These are phyloP conservation scores for Alternaria novae-zelandiae DNA, from an alignment of 2,329 filamentous ascomycete genomes.

Conservation along the genomic window DNA sequence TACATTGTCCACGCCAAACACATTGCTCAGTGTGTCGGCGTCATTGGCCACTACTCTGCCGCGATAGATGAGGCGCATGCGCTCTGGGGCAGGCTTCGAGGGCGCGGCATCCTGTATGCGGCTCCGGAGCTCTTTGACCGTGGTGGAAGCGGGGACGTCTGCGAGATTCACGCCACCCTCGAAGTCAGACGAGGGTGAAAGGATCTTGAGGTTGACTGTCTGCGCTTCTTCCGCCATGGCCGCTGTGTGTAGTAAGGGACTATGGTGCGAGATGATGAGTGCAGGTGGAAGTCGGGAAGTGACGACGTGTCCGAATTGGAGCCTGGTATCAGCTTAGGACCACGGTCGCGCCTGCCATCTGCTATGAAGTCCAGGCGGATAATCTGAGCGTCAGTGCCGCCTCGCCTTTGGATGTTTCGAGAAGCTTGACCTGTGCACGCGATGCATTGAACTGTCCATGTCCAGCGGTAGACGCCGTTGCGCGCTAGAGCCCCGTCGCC, in stretches of 20 bases:
- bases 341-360: slow-evolving; percentile 12
- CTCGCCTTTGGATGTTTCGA: neutral
- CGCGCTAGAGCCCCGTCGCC: slow-evolving; percentile 16
- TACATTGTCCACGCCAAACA: slow-evolving; percentile 60
- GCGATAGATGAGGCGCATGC: slow-evolving; percentile 65
- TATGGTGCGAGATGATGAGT: slow-evolving; percentile 3
- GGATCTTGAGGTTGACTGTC: slow-evolving; percentile 47
- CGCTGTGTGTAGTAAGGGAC: neutral
- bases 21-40: slow-evolving; percentile 54
- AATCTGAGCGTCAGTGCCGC: neutral
- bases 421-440: neutral
- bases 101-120: slow-evolving; percentile 59
- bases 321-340: slow-evolving; percentile 21
- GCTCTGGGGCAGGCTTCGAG: slow-evolving; percentile 42
- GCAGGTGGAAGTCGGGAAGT: slow-evolving; percentile 1
- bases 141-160: slow-evolving; percentile 47
- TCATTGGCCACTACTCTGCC: slow-evolving; percentile 61
- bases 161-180: slow-evolving; percentile 42
- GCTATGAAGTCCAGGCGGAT: neutral
- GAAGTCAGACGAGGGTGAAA: slow-evolving; percentile 49
- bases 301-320: slow-evolving; percentile 31
- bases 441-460: neutral
- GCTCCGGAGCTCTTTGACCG: slow-evolving; percentile 60
- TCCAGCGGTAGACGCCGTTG: slow-evolving; percentile 7
- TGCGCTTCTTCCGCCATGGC: slow-evolving; percentile 33